Conservation (phyloP, 306 rosid genomes). For the Pyrus pyrifolia region DNA sequence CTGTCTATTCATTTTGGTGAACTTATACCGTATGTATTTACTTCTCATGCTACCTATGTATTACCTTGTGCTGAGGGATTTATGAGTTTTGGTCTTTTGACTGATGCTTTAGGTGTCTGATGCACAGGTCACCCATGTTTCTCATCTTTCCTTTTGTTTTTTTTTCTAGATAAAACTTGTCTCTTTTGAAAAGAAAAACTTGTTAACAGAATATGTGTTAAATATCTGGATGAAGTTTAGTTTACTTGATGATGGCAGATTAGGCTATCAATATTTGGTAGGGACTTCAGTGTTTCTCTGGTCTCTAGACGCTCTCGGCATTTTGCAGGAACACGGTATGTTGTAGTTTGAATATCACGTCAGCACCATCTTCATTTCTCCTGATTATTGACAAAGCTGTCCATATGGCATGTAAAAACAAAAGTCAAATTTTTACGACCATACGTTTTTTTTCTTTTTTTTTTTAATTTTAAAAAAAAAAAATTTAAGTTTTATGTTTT, state of each 20-base stretch:
- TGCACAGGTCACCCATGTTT: not conserved
- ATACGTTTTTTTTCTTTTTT: not conserved
- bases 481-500: not conserved
- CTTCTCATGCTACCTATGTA: not conserved
- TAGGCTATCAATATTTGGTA: constrained; percentile 83
- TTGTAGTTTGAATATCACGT: not conserved
- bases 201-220: not conserved
- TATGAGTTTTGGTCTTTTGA: not conserved
- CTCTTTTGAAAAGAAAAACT: not conserved
- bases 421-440: not conserved
- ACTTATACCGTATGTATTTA: not conserved
- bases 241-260: constrained; percentile 36
- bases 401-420: not conserved
- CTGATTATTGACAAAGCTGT: not conserved
- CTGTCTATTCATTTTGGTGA: not conserved
- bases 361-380: not conserved
- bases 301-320: constrained; percentile 94
- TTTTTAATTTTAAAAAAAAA: not conserved
- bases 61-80: not conserved
- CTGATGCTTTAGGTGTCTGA: not conserved
- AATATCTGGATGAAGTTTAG: constrained; percentile 9
- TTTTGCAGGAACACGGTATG: constrained; percentile 98
- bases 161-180: not conserved
- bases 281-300: constrained; percentile 78
- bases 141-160: not conserved